phyloP scores from a whole-genome alignment of 306 rosid genomes.

The Dryas drummondii region DNA sequence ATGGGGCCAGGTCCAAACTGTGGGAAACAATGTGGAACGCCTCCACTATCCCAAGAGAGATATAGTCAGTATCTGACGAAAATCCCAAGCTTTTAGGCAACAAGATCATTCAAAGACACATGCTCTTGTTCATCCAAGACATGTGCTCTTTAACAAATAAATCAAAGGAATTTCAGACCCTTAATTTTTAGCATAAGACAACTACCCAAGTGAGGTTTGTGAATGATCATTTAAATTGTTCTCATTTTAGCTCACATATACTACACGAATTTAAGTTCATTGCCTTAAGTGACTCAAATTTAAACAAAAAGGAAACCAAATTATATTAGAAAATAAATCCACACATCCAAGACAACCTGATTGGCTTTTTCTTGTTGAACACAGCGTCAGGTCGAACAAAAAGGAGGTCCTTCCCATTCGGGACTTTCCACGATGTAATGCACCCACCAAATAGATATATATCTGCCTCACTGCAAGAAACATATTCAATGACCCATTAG shows the following conservation, averaged over 20 bases:
- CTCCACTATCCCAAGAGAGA: constrained; percentile 67
- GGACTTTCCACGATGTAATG: constrained; percentile 81
- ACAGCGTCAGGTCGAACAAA: constrained; percentile 95
- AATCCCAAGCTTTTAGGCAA: constrained; percentile 9
- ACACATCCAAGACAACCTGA: constrained; percentile 55
- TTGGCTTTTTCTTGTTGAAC: constrained; percentile 80
- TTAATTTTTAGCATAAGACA: background rate
- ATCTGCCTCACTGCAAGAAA: constrained; percentile 75
- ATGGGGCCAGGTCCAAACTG: constrained; percentile 96
- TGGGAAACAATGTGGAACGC: constrained; percentile 95
- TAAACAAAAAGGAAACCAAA: background rate
- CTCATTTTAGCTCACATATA: no score
- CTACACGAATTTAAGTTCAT: background rate
- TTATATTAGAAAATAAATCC: background rate
- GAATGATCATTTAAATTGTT: background rate
- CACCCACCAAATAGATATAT: constrained; percentile 80
- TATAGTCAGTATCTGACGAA: constrained; percentile 34
- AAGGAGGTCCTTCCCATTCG: constrained; percentile 77
- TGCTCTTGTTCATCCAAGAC: background rate
- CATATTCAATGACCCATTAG: constrained; percentile 4
- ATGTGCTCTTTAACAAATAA: background rate
- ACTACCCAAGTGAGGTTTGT: background rate
- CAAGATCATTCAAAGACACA: background rate
- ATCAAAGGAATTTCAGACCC: background rate
- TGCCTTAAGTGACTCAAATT: background rate